These are phyloP conservation scores for Skeletonema potamos DNA, from an alignment of 108 stramenopile genomes.

Conservation along the genomic window DNA sequence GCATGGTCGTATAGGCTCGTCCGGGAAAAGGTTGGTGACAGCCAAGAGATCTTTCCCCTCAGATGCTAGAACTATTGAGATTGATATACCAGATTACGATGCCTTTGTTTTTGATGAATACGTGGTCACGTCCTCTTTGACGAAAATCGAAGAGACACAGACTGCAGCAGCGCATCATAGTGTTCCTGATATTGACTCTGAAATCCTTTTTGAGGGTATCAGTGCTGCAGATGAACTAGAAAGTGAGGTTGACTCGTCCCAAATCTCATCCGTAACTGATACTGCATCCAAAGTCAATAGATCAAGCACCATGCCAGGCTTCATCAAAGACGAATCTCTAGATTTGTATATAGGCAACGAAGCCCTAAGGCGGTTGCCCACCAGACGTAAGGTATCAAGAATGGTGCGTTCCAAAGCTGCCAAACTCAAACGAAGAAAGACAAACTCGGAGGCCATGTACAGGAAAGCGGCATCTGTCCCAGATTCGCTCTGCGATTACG, in stretches of 20 bases:
- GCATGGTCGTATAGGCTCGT: background rate
- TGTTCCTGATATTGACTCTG: conserved; percentile 18
- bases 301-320: conserved; percentile 83
- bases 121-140: background rate
- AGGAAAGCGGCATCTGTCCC: conserved; percentile 64
- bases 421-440: conserved; percentile 38
- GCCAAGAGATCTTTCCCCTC: background rate
- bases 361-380: conserved; percentile 1
- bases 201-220: conserved; percentile 16
- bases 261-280: background rate
- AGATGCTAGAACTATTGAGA: conserved; percentile 4
- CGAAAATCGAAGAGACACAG: background rate
- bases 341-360: conserved; percentile 8
- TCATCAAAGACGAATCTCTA: conserved; percentile 28
- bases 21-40: background rate
- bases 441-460: conserved; percentile 55
- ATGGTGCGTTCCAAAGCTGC: conserved; percentile 20
- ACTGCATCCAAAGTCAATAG: conserved; percentile 13
- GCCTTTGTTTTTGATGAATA: background rate
- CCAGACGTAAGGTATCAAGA: conserved; percentile 22
- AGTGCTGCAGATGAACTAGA: background rate
- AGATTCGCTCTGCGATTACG: conserved; percentile 71
- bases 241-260: background rate
- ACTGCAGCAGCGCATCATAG: background rate
- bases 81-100: conserved; percentile 4